Percentiles rank a stretch among this genome's conserved stretches.
Conservation (phyloP, 2,329 filamentous ascomycete genomes). For the Amylocarpus encephaloides region DNA sequence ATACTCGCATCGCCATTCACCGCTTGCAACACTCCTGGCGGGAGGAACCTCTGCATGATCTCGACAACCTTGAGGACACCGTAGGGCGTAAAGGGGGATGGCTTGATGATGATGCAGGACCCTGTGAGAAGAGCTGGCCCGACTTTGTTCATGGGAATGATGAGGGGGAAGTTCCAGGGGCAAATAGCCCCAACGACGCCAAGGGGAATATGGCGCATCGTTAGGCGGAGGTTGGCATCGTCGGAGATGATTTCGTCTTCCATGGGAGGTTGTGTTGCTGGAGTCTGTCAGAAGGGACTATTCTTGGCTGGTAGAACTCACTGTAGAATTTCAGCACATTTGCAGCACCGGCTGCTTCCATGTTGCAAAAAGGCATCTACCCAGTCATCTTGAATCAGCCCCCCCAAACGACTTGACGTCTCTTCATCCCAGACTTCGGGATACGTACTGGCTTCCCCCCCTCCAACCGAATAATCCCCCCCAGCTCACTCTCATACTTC, state of each 20-base stretch:
- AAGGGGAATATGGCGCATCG: constrained; percentile 39
- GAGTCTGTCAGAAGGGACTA: neutral
- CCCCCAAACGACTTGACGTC: neutral
- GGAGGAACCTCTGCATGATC: constrained; percentile 42
- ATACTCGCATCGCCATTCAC: constrained; percentile 49
- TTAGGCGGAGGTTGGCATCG: constrained; percentile 32
- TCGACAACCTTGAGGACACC: constrained; percentile 46
- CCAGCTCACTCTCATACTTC: constrained; percentile 32
- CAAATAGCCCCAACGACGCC: constrained; percentile 50
- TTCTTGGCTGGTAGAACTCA: neutral
- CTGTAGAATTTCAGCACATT: constrained; percentile 10
- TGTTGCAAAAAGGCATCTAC: constrained; percentile 13
- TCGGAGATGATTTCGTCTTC: constrained; percentile 17
- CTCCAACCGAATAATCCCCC: constrained; percentile 41
- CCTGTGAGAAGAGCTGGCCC: constrained; percentile 44
- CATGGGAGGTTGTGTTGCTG: constrained; percentile 1
- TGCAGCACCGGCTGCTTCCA: constrained; percentile 6
- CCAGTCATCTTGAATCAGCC: neutral
- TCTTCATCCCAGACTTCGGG: constrained; percentile 21
- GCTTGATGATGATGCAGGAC: constrained; percentile 51
- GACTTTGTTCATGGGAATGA: constrained; percentile 45
- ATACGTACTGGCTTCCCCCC: constrained; percentile 44
- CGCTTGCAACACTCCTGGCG: constrained; percentile 50
- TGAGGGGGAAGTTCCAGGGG: constrained; percentile 53
- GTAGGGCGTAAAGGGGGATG: constrained; percentile 52